Conservation (phyloP, 306 rosid genomes). For the Erythrophleum fordii region DNA sequence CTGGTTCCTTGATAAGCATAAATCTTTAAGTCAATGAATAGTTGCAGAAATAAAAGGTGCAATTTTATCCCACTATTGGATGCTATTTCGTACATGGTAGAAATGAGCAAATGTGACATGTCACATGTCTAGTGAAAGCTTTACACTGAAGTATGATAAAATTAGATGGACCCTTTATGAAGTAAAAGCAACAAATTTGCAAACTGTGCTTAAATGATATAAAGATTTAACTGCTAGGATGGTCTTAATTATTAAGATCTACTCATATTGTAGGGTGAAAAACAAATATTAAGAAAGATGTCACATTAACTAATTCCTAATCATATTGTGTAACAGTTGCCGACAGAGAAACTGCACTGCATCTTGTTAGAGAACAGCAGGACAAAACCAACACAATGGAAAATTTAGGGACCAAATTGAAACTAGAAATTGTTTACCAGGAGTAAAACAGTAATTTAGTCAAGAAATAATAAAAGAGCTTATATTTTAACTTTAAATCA, state of each 20-base stretch:
- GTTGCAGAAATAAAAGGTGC: slow-evolving; percentile 11
- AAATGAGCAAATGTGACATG: background rate
- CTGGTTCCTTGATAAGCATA: slow-evolving; percentile 57
- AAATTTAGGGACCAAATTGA: background rate
- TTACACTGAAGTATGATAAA: background rate
- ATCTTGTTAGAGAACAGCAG: background rate
- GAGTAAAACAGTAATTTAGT: background rate
- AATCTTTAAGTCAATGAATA: slow-evolving; percentile 41
- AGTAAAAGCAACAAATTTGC: background rate
- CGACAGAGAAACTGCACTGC: background rate
- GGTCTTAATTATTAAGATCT: background rate
- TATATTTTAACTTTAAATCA: background rate
- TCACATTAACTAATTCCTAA: background rate
- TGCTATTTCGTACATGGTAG: background rate
- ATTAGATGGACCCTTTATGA: background rate
- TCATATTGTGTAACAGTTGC: background rate
- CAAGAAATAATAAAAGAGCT: background rate
- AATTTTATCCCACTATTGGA: background rate
- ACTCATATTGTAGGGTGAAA: background rate
- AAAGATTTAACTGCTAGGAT: background rate
- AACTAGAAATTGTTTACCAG: background rate
- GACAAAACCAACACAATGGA: background rate
- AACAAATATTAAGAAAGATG: background rate
- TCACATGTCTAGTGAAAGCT: background rate
- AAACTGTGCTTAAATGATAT: background rate